Conservation (phyloP, 345 rosid species). For the Heritiera fomes region DNA sequence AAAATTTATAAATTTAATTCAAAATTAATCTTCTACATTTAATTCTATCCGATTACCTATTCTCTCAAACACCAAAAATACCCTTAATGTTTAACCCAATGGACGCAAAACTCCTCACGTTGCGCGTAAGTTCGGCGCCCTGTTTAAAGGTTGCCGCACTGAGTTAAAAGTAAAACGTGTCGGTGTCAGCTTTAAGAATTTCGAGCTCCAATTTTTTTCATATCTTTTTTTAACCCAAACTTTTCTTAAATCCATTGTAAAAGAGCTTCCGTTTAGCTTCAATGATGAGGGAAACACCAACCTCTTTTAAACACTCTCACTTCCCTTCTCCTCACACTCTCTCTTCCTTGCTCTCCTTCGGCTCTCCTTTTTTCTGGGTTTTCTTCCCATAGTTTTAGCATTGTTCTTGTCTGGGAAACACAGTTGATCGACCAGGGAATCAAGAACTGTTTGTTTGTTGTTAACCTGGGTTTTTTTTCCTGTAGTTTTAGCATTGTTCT, state of each 20-base stretch:
- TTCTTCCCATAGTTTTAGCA: too few species aligned
- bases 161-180: constrained; percentile 35
- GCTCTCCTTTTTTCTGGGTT: neutral
- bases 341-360: neutral
- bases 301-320: constrained; percentile 1
- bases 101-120: neutral
- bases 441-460: too few species aligned
- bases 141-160: neutral
- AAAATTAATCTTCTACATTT: too few species aligned
- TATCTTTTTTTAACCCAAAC: neutral
- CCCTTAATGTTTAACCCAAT: neutral
- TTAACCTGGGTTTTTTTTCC: neutral
- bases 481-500: neutral
- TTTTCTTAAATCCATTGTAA: too few species aligned
- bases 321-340: constrained; percentile 2
- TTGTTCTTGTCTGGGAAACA: too few species aligned
- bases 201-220: constrained; percentile 1
- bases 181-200: constrained; percentile 39
- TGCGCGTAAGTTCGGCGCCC: constrained; percentile 5
- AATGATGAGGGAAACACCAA: constrained; percentile 21
- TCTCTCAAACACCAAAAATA: neutral
- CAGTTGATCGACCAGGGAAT: too few species aligned
- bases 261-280: constrained; percentile 5
- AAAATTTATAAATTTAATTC: too few species aligned
- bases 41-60: too few species aligned